These are phyloP conservation scores for Scutellaria minor DNA, from an alignment of 257 asterid genomes.

Conservation along the genomic window DNA sequence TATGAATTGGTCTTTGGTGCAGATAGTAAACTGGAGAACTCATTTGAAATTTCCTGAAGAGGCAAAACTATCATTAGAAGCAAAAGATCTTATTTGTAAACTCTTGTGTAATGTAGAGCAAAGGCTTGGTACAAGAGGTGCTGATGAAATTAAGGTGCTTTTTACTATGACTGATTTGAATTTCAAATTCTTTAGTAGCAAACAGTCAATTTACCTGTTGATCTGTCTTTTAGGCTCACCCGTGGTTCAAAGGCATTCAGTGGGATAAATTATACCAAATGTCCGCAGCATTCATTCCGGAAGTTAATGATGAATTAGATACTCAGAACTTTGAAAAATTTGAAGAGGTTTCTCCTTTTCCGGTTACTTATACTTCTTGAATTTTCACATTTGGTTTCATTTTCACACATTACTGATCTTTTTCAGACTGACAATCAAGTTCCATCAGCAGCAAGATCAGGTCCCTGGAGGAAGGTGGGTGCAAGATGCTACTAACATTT, in stretches of 20 bases:
- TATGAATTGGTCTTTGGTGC: constrained; percentile 36
- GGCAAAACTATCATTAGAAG: constrained; percentile 86
- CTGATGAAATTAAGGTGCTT: constrained; percentile 81
- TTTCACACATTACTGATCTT: constrained; percentile 33
- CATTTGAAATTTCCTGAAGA: constrained; percentile 95
- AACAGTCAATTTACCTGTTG: constrained; percentile 26
- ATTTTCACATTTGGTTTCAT: constrained; percentile 13
- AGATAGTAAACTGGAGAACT: constrained; percentile 98
- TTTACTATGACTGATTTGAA: constrained; percentile 25
- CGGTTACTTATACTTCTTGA: constrained; percentile 22
- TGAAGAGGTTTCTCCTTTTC: constrained; percentile 71
- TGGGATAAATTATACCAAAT: constrained; percentile 88
- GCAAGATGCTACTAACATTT: constrained; percentile 26
- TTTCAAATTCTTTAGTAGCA: constrained; percentile 22
- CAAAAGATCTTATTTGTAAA: constrained; percentile 92
- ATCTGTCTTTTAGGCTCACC: constrained; percentile 72
- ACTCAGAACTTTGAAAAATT: constrained; percentile 98
- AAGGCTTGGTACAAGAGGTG: constrained; percentile 98
- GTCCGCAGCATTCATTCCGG: constrained; percentile 96
- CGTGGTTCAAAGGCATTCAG: constrained; percentile 84
- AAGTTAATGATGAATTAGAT: constrained; percentile 92
- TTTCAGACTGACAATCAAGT: constrained; percentile 75
- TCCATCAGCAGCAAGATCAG: constrained; percentile 72
- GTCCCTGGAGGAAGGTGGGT: constrained; percentile 99
- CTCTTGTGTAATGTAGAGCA: constrained; percentile 93